phyloP scores from a whole-genome alignment of 495 filamentous ascomycete species.

The Trichoderma erinaceum region DNA sequence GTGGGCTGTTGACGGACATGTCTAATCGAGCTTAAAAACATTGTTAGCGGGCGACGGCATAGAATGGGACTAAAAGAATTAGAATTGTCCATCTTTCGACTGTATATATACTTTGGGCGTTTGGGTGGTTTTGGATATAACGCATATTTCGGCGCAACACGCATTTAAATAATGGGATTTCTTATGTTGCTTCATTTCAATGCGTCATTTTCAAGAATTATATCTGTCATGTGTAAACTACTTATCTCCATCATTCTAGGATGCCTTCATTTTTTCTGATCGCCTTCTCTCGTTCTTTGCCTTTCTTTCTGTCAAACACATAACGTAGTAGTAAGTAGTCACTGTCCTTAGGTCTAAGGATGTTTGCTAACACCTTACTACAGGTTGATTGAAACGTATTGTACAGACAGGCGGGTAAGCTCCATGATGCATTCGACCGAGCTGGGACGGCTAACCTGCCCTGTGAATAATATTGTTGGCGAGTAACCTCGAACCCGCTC shows the following conservation, averaged over 20 bases:
- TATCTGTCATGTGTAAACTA: not conserved
- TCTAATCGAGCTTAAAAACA: not conserved
- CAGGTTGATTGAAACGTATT: too few relatives aligned
- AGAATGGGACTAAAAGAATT: not conserved
- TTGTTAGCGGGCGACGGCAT: not conserved
- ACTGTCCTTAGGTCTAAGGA: too few relatives aligned
- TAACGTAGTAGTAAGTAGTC: too few relatives aligned
- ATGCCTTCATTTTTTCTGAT: too few relatives aligned
- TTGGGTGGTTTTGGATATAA: not conserved
- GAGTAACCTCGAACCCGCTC: too few relatives aligned
- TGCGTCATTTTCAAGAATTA: not conserved
- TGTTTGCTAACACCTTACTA: too few relatives aligned
- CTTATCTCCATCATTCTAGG: not conserved
- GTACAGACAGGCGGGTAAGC: too few relatives aligned
- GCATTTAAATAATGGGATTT: not conserved
- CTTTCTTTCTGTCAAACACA: too few relatives aligned
- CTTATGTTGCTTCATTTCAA: not conserved
- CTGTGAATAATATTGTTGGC: too few relatives aligned
- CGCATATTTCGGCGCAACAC: slow-evolving; percentile 9
- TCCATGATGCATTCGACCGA: too few relatives aligned
- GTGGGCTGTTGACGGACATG: not conserved
- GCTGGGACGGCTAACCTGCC: too few relatives aligned
- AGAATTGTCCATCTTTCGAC: slow-evolving; percentile 8
- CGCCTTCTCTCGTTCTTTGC: too few relatives aligned
- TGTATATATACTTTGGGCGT: slow-evolving; percentile 9